These are phyloP conservation scores for Plasmodium reichenowi DNA, from an alignment of 169 alveolate species.

Conservation along the genomic window DNA sequence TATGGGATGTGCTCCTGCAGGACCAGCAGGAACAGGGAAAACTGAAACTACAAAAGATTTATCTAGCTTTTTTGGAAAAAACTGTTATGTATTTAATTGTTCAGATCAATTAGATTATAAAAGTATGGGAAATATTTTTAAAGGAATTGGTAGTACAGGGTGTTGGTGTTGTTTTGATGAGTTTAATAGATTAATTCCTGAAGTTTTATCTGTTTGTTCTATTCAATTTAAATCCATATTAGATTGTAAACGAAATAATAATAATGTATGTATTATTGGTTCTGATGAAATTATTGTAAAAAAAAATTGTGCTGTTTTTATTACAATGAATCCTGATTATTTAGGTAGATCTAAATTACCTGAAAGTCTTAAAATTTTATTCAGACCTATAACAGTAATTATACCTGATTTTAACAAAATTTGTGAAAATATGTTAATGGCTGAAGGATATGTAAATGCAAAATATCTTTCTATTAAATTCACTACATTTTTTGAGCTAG, in stretches of 20 bases:
- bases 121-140: slow-evolving; percentile 97
- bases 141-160: slow-evolving; percentile 97
- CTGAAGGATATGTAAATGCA: slow-evolving; percentile 97
- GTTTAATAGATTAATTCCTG: slow-evolving; percentile 96
- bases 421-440: slow-evolving; percentile 97
- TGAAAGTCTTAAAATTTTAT: slow-evolving; percentile 95
- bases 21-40: slow-evolving; percentile 99
- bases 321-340: slow-evolving; percentile 97
- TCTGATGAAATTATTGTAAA: slow-evolving; percentile 94
- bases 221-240: slow-evolving; percentile 97
- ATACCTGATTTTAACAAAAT: slow-evolving; percentile 97
- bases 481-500: slow-evolving; percentile 93
- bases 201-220: slow-evolving; percentile 96
- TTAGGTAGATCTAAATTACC: slow-evolving; percentile 97
- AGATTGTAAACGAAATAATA: slow-evolving; percentile 91
- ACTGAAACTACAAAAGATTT: slow-evolving; percentile 97
- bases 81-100: slow-evolving; percentile 96
- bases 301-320: slow-evolving; percentile 96
- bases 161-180: slow-evolving; percentile 99
- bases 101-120: slow-evolving; percentile 96
- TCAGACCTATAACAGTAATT: slow-evolving; percentile 96
- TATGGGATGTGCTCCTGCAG: slow-evolving; percentile 99
- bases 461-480: slow-evolving; percentile 94
- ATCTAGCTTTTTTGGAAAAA: slow-evolving; percentile 96
- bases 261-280: slow-evolving; percentile 92